These are phyloP conservation scores for Wallacemonas sp. DNA, from an alignment of 208 protist species.

Conservation along the genomic window DNA sequence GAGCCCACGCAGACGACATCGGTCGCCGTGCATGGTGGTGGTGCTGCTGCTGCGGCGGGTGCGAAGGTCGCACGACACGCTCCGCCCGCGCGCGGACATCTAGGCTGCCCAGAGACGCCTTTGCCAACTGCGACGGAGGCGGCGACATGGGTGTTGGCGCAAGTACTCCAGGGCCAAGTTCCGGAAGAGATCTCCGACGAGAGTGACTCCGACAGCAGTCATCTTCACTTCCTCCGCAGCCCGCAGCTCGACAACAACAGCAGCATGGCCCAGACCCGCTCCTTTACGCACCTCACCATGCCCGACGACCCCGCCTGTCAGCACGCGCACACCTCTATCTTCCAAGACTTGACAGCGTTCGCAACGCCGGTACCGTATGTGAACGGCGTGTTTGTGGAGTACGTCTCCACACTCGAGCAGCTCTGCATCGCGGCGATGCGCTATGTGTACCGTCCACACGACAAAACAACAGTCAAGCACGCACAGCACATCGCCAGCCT, in stretches of 20 bases:
- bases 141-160: slow-evolving; percentile 13
- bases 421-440: slow-evolving; percentile 74
- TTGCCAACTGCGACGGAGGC: background rate
- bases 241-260: slow-evolving; percentile 14
- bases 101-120: background rate
- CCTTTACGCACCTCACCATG: background rate
- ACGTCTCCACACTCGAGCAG: slow-evolving; percentile 61
- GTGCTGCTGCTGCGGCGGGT: background rate
- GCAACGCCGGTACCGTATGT: slow-evolving; percentile 68
- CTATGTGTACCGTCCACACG: slow-evolving; percentile 53
- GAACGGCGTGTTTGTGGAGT: slow-evolving; percentile 64
- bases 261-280: background rate
- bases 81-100: too few species aligned
- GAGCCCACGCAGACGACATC: background rate
- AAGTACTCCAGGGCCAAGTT: slow-evolving; percentile 3
- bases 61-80: too few species aligned
- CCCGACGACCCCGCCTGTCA: background rate
- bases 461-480: slow-evolving; percentile 51
- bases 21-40: background rate
- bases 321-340: slow-evolving; percentile 25
- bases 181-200: slow-evolving; percentile 4
- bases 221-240: background rate
- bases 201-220: background rate
- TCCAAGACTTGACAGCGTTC: slow-evolving; percentile 51
- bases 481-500: slow-evolving; percentile 41